A percentile compares a stretch with the other conserved stretches of the same genome.
These are phyloP conservation scores for Chaetomiaceae sp. DNA, from an alignment of 2,329 filamentous ascomycete genomes.

Conservation along the genomic window DNA sequence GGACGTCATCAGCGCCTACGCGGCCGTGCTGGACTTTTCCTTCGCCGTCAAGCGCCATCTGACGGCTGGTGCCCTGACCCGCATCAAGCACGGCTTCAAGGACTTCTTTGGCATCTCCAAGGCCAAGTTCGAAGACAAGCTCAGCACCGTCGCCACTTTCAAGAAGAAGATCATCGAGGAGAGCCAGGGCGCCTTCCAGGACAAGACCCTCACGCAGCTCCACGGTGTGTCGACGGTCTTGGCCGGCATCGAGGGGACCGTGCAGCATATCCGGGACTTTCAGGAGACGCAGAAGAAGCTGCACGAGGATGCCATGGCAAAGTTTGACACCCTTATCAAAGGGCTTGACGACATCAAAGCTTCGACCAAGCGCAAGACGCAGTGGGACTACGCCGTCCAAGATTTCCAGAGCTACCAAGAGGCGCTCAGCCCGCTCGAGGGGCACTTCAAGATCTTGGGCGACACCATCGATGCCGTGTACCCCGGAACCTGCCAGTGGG, in stretches of 20 bases:
- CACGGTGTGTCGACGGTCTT: constrained; percentile 17
- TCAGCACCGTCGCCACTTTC: constrained; percentile 14
- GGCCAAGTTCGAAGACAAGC: constrained; percentile 23
- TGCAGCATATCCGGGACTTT: constrained; percentile 18
- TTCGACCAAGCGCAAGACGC: constrained; percentile 21
- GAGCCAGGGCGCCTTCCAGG: constrained; percentile 24
- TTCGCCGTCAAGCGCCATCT: constrained; percentile 23
- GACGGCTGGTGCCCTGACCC: constrained; percentile 18
- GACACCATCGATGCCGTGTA: constrained; percentile 18
- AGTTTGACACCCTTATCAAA: constrained; percentile 13
- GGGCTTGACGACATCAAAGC: constrained; percentile 21
- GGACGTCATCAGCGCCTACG: constrained; percentile 21
- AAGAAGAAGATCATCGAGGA: constrained; percentile 25
- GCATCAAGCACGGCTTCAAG: constrained; percentile 24
- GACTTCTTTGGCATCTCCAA: constrained; percentile 25
- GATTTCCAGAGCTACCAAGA: constrained; percentile 19
- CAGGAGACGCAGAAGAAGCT: constrained; percentile 19
- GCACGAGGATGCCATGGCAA: constrained; percentile 17
- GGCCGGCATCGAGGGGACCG: constrained; percentile 14
- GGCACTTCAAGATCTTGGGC: constrained; percentile 2
- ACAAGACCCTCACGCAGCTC: constrained; percentile 22
- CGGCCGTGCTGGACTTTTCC: constrained; percentile 23
- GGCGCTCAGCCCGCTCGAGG: constrained; percentile 12
- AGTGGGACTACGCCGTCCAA: constrained; percentile 23
- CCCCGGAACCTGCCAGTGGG: constrained; percentile 22